phyloP scores from a whole-genome alignment of 1,284 basidiomycete genomes.

The Leucocoprinus gongylophorus region DNA sequence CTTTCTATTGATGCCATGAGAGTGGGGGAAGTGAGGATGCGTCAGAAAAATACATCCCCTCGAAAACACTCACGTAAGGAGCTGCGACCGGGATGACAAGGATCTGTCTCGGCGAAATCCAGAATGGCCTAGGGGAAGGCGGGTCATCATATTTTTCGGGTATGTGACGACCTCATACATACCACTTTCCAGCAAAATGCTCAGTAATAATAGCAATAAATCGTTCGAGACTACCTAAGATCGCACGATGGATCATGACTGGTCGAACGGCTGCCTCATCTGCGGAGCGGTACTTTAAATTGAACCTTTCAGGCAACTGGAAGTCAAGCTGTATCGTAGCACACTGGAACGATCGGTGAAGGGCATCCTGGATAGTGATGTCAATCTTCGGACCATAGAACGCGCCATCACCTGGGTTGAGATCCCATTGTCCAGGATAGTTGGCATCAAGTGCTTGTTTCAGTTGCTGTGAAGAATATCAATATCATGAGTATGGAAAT shows the following conservation, averaged over 20 bases:
- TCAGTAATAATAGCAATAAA: constrained; percentile 98
- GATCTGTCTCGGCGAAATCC: constrained; percentile 94
- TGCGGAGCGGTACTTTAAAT: constrained; percentile 84
- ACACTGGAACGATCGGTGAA: constrained; percentile 93
- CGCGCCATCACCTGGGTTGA: constrained; percentile 96
- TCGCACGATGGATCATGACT: constrained; percentile 98
- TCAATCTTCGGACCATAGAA: constrained; percentile 98
- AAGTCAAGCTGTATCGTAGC: constrained; percentile 99
- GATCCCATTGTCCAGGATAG: constrained; percentile 87
- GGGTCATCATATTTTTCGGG: neutral
- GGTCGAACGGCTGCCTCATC: constrained; percentile 67
- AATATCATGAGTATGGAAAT: neutral
- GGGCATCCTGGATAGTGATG: constrained; percentile 92
- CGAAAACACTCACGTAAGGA: constrained; percentile 58
- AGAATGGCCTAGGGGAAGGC: constrained; percentile 72
- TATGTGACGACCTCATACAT: constrained; percentile 18
- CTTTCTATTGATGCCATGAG: constrained; percentile 50
- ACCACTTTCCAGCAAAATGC: constrained; percentile 98
- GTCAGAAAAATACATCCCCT: constrained; percentile 12
- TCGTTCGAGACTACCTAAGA: constrained; percentile 90
- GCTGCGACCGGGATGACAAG: constrained; percentile 91
- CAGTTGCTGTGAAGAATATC: constrained; percentile 56
- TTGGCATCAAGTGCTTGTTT: constrained; percentile 79
- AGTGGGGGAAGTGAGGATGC: neutral
- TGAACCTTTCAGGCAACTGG: constrained; percentile 97